Percentiles rank a stretch among this genome's conserved stretches.
These are phyloP conservation scores for Dendrobium catenatum DNA, from an alignment of 106 monocot genomes.

Conservation along the genomic window DNA sequence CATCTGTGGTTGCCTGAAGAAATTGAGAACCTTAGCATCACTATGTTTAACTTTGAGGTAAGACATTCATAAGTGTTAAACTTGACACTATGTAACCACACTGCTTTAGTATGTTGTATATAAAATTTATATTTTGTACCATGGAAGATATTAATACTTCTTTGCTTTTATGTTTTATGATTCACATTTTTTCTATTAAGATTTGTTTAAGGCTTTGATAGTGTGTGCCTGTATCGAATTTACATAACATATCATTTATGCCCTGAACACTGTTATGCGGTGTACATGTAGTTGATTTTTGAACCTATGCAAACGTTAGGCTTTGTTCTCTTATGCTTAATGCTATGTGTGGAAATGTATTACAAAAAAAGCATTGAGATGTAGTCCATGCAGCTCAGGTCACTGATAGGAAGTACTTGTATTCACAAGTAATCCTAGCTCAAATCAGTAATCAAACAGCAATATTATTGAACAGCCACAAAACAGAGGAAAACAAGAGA, in stretches of 20 bases:
- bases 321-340: neutral
- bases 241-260: neutral
- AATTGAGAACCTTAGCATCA: slow-evolving; percentile 55
- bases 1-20: slow-evolving; percentile 67
- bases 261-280: neutral
- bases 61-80: neutral
- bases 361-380: neutral
- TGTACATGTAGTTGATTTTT: neutral
- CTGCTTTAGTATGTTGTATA: neutral
- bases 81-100: neutral
- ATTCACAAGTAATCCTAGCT: too few relatives aligned
- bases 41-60: slow-evolving; percentile 88
- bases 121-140: neutral
- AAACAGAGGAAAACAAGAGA: too few relatives aligned
- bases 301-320: too few relatives aligned
- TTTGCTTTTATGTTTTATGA: neutral
- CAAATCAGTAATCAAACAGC: too few relatives aligned
- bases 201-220: neutral
- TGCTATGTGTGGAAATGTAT: neutral
- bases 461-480: too few relatives aligned
- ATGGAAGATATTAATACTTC: neutral
- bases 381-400: neutral
- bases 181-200: neutral
- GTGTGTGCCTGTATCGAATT: neutral
- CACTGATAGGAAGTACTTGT: slow-evolving; percentile 31